Base-by-base conservation (phyloP, 106 monocot species). In the Dendrobium huoshanense region DNA sequence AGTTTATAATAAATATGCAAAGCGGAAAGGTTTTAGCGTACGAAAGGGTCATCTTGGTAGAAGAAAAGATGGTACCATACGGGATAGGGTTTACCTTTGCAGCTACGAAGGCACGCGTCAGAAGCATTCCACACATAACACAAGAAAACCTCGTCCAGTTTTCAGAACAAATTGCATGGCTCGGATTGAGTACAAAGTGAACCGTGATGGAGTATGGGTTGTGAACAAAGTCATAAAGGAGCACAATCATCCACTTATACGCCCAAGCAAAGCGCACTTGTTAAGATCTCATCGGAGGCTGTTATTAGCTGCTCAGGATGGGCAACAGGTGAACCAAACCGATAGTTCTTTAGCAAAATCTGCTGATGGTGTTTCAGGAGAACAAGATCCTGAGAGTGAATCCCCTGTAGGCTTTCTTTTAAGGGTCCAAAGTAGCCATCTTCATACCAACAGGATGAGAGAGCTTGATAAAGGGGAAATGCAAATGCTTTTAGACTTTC, bases 161-260 rank as follows among this genome's bases (percentile, higher is more conserved):
- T 86, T 84, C 48, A 79, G 91, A 72, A 91, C 91, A 77, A 88
- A 91, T 80, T 91, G 91, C 55, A 88, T 88, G 88, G 91, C 91
- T 17, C 79, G 91, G 16, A 88, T 91, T 47, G 91, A 91, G 55
- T 88, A 75, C 31, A 91, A 91, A 82, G 91, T 91, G 4, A 81
- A 84, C 72, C 80, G 82, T 70, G 91, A 88, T 73, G 56, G 82
- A 70, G 18, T 85, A 40, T 91, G 85, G 88, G 70, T 81, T 79
- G 88, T 88, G 59, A 86, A 74, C 70, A 91, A 88, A 84, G 80
- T 91, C 64, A 88, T 88, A 61, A 82, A 86, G 47, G 91, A 91
- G 68, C 88, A 91, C 78, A 91, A 91, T 48, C 91, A 91, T 78
- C 82, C 86, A 25, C 80, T 91, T 45, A 77, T 85, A 70, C 81